These are phyloP conservation scores for Telfairia occidentalis DNA, from an alignment of 331 rosid genomes.

Conservation along the genomic window DNA sequence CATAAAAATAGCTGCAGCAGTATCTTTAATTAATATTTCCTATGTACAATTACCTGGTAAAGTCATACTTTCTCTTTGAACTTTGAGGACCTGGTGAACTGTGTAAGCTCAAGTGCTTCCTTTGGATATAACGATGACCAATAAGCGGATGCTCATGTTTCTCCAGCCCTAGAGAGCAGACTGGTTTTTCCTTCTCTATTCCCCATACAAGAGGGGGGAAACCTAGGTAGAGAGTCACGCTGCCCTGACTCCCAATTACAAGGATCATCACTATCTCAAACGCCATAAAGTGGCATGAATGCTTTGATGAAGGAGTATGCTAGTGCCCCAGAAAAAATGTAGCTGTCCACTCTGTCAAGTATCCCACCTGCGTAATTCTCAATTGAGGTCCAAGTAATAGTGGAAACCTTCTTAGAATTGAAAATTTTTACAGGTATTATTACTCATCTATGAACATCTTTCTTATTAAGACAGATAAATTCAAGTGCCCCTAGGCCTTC, in stretches of 20 bases:
- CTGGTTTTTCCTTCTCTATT: neutral
- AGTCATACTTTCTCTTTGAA: neutral
- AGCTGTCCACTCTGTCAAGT: conserved; percentile 78
- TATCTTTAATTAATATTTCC: neutral
- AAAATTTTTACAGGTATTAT: neutral
- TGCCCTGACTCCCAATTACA: neutral
- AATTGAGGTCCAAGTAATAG: neutral
- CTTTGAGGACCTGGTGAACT: neutral
- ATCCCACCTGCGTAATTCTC: conserved; percentile 48
- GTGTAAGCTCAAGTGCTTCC: neutral
- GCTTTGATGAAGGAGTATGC: conserved; percentile 65
- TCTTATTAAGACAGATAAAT: neutral
- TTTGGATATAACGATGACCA: neutral
- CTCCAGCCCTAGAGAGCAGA: neutral
- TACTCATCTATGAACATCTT: neutral
- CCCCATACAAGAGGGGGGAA: neutral
- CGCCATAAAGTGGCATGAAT: conserved; percentile 55
- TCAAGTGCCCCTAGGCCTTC: neutral
- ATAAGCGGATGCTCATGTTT: neutral
- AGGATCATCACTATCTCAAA: conserved; percentile 28
- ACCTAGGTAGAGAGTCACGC: neutral
- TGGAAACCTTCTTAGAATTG: neutral
- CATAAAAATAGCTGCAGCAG: neutral
- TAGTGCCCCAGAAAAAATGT: conserved; percentile 76
- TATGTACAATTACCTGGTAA: conserved; percentile 3